Evolutionary conservation across 179 eudicot species (phyloP).

Genomic region (Drosera spatulata): DNA sequence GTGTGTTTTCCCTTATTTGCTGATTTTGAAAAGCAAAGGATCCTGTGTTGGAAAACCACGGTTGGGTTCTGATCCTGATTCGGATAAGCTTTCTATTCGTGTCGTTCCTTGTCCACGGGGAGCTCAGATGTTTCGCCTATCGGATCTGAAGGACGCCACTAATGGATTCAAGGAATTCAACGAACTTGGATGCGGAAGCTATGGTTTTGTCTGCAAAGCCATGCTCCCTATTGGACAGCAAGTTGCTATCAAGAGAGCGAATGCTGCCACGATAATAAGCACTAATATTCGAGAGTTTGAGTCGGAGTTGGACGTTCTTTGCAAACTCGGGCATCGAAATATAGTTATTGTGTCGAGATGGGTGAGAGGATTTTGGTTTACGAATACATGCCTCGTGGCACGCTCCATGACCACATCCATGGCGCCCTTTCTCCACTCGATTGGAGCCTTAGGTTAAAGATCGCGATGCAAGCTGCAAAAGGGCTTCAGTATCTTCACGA

Average conservation of each 20-base stretch:
- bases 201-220: slow-evolving; percentile 94
- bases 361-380: slow-evolving; percentile 42
- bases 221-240: slow-evolving; percentile 66
- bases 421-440: slow-evolving; percentile 34
- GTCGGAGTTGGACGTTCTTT: slow-evolving; percentile 72
- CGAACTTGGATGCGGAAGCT: slow-evolving; percentile 92
- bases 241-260: slow-evolving; percentile 88
- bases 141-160: slow-evolving; percentile 88
- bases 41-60: slow-evolving; percentile 53
- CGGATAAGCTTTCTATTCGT: slow-evolving; percentile 21
- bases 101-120: slow-evolving; percentile 51
- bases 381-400: slow-evolving; percentile 41
- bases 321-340: slow-evolving; percentile 53
- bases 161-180: slow-evolving; percentile 96
- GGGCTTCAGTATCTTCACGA: slow-evolving; percentile 41
- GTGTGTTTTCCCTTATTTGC: slow-evolving; percentile 46
- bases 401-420: slow-evolving; percentile 38
- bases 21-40: slow-evolving; percentile 34
- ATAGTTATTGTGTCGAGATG: slow-evolving; percentile 38
- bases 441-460: slow-evolving; percentile 27
- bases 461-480: slow-evolving; percentile 35
- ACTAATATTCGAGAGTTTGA: slow-evolving; percentile 80
- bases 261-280: slow-evolving; percentile 93
- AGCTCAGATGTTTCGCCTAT: slow-evolving; percentile 76
- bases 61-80: slow-evolving; percentile 29